A percentile compares a stretch with the other conserved stretches of the same genome.
Conservation (phyloP, 1,284 basidiomycete genomes). For the Sparassis latifolia region DNA sequence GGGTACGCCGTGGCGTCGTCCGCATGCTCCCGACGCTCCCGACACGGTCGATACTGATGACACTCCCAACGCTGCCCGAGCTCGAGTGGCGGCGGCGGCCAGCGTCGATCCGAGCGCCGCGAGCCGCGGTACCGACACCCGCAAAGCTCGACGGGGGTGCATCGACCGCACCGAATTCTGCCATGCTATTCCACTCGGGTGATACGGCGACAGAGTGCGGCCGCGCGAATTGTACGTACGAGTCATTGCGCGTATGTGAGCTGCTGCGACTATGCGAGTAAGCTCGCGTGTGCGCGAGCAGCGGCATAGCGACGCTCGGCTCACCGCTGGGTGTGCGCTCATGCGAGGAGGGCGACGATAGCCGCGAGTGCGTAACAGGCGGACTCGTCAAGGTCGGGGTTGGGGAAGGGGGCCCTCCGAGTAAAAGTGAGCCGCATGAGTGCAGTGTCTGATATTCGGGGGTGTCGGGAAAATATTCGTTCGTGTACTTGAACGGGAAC, state of each 20-base stretch:
- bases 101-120: not conserved
- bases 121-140: not conserved
- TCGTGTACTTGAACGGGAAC: not conserved
- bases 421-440: not conserved
- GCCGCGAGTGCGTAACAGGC: slow-evolving; percentile 9
- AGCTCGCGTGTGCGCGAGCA: slow-evolving; percentile 26
- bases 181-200: not conserved
- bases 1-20: not conserved
- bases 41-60: not conserved
- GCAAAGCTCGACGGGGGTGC: not conserved
- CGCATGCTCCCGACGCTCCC: not conserved
- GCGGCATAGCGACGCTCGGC: slow-evolving; percentile 20
- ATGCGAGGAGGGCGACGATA: slow-evolving; percentile 15
- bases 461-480: no score
- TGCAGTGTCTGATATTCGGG: not conserved
- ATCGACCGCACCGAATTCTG: not conserved
- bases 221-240: not conserved
- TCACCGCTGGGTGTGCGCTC: slow-evolving; percentile 20
- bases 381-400: slow-evolving; percentile 2
- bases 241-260: no score
- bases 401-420: slow-evolving; percentile 1
- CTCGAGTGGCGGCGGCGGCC: not conserved
- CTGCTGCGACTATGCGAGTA: slow-evolving; percentile 13
- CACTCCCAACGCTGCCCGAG: not conserved
- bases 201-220: not conserved